phyloP scores from a whole-genome alignment of 1,284 basidiomycete species.

The Ceratobasidium sp. region DNA sequence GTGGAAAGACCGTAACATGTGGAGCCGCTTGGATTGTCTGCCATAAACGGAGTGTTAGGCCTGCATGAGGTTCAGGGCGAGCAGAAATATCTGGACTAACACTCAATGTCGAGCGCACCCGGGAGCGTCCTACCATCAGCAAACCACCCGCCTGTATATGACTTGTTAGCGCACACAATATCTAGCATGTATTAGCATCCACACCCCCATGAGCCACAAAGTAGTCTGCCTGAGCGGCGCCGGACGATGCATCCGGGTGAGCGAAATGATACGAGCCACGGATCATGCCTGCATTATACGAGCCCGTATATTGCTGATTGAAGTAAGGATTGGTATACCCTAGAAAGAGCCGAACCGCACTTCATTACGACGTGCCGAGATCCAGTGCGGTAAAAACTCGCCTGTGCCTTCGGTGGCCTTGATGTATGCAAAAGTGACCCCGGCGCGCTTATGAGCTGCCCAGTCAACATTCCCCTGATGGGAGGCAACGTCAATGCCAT shows the following conservation, averaged over 20 bases:
- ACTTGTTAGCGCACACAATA: background rate
- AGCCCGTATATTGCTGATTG: slow-evolving; percentile 64
- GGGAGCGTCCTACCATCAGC: slow-evolving; percentile 70
- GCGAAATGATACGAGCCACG: slow-evolving; percentile 73
- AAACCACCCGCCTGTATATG: slow-evolving; percentile 63
- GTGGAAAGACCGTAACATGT: slow-evolving; percentile 67
- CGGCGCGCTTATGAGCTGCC: slow-evolving; percentile 65
- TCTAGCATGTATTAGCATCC: slow-evolving; percentile 40
- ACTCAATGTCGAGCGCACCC: slow-evolving; percentile 72
- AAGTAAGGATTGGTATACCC: slow-evolving; percentile 59
- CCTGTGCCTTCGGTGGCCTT: slow-evolving; percentile 76
- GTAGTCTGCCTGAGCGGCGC: slow-evolving; percentile 68
- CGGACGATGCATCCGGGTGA: slow-evolving; percentile 61
- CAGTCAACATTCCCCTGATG: slow-evolving; percentile 67
- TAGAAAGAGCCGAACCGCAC: slow-evolving; percentile 47
- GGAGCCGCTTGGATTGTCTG: slow-evolving; percentile 47
- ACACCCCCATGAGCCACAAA: slow-evolving; percentile 70
- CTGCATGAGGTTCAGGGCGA: background rate
- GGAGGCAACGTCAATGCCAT: slow-evolving; percentile 62
- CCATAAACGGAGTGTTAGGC: background rate
- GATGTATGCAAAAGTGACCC: slow-evolving; percentile 70
- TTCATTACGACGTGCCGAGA: slow-evolving; percentile 17
- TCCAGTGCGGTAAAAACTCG: slow-evolving; percentile 52
- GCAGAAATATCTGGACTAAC: slow-evolving; percentile 53
- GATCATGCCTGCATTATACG: slow-evolving; percentile 66